These are phyloP conservation scores for Pascua sp. DNA, from an alignment of 1,284 basidiomycete species.

Conservation along the genomic window DNA sequence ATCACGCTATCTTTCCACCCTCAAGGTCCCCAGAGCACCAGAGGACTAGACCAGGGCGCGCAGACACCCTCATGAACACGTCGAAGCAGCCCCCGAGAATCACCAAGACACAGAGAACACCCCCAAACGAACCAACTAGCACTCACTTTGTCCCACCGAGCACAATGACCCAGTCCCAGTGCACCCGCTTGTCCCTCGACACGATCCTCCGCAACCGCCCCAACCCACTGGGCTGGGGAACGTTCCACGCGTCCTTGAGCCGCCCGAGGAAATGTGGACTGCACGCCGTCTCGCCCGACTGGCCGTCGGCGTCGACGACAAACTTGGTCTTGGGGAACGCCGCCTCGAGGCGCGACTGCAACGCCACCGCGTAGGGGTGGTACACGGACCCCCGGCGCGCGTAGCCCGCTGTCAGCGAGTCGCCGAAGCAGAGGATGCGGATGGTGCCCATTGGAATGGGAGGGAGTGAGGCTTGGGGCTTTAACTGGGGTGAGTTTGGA, in stretches of 20 bases:
- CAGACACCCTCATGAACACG: too few relatives aligned
- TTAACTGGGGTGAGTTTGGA: too few relatives aligned
- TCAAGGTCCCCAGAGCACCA: too few relatives aligned
- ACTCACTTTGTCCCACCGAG: constrained; percentile 11
- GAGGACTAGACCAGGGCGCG: too few relatives aligned
- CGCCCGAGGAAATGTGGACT: neutral
- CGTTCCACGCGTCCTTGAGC: neutral
- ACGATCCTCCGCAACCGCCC: neutral
- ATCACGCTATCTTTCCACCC: too few relatives aligned
- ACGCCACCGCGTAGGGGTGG: neutral
- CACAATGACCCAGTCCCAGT: constrained; percentile 8
- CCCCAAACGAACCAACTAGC: too few relatives aligned
- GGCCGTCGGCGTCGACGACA: constrained; percentile 3
- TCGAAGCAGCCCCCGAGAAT: too few relatives aligned
- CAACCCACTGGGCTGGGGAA: neutral
- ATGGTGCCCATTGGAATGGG: neutral
- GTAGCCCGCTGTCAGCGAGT: constrained; percentile 8
- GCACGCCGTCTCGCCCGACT: neutral
- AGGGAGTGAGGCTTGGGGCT: too few relatives aligned
- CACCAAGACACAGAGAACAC: too few relatives aligned
- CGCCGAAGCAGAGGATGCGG: constrained; percentile 13
- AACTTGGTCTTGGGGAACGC: neutral
- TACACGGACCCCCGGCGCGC: neutral
- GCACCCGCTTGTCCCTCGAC: neutral
- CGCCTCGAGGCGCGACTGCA: neutral